Evolutionary conservation across 1,139 yeast genomes (phyloP).

Genomic region (Candida pseudoviswanathii): DNA sequence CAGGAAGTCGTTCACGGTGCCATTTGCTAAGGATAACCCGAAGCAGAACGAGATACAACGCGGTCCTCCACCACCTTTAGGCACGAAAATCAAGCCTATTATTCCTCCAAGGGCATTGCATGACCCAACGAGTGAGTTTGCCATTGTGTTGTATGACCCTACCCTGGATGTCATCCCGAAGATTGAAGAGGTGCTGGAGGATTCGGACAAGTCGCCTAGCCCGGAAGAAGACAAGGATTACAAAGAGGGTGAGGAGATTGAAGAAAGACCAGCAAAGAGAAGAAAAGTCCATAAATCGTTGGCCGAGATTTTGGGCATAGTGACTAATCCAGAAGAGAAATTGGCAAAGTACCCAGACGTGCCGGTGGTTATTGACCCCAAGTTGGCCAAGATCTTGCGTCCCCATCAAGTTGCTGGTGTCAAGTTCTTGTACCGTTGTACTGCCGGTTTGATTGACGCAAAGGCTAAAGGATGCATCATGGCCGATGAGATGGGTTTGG

Average conservation of each 20-base stretch:
- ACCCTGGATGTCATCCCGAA: constrained; percentile 72
- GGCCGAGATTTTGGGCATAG: constrained; percentile 80
- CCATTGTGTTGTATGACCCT: constrained; percentile 94
- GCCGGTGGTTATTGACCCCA: constrained; percentile 96
- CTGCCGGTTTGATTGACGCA: constrained; percentile 84
- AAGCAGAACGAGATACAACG: constrained; percentile 25
- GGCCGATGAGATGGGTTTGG: constrained; percentile 99
- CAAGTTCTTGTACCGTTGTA: constrained; percentile 83
- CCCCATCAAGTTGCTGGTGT: constrained; percentile 99
- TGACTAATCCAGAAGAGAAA: constrained; percentile 51
- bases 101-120: constrained; percentile 87
- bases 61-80: constrained; percentile 76
- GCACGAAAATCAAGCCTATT: constrained; percentile 69
- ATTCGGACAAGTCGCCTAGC: constrained; percentile 15
- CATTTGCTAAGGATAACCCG: constrained; percentile 42
- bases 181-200: constrained; percentile 31
- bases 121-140: constrained; percentile 92
- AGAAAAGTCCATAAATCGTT: constrained; percentile 58
- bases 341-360: constrained; percentile 70
- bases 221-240: constrained; percentile 16
- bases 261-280: constrained; percentile 19
- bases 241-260: constrained; percentile 16
- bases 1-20: constrained; percentile 50
- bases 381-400: constrained; percentile 75
- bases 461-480: constrained; percentile 94